phyloP scores from a whole-genome alignment of 2,329 filamentous ascomycete genomes.

The Fusarium oxysporum region DNA sequence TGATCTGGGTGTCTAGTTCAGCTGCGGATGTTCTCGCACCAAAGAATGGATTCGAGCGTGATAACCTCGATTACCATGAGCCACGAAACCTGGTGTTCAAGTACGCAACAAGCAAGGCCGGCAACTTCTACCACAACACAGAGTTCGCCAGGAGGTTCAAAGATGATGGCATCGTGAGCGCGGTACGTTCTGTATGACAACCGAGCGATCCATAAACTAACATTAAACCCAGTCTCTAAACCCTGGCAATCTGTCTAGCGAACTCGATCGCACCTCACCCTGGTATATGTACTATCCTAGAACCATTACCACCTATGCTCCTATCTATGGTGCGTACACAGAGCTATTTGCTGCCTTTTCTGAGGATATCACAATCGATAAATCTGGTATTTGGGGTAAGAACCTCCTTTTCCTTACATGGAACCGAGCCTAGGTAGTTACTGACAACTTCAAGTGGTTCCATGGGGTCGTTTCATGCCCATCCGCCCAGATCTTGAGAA shows the following conservation, averaged over 20 bases:
- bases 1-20: conserved; percentile 50
- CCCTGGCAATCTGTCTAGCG: conserved; percentile 39
- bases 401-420: neutral
- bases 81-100: conserved; percentile 38
- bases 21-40: conserved; percentile 44
- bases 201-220: neutral
- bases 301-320: conserved; percentile 33
- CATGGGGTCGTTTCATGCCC: conserved; percentile 51
- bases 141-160: conserved; percentile 47
- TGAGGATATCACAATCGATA: conserved; percentile 55
- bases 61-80: conserved; percentile 46
- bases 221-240: conserved; percentile 33
- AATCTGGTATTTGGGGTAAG: conserved; percentile 50
- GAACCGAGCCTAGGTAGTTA: neutral
- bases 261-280: conserved; percentile 42
- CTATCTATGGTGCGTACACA: conserved; percentile 59
- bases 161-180: conserved; percentile 46
- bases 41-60: conserved; percentile 41
- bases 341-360: conserved; percentile 60
- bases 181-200: conserved; percentile 6
- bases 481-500: conserved; percentile 50
- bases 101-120: conserved; percentile 49
- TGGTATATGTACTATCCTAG: conserved; percentile 41
- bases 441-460: conserved; percentile 40
- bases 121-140: conserved; percentile 47